Conservation (phyloP, 2,329 filamentous ascomycete genomes). For the Ascochyta pisi region DNA sequence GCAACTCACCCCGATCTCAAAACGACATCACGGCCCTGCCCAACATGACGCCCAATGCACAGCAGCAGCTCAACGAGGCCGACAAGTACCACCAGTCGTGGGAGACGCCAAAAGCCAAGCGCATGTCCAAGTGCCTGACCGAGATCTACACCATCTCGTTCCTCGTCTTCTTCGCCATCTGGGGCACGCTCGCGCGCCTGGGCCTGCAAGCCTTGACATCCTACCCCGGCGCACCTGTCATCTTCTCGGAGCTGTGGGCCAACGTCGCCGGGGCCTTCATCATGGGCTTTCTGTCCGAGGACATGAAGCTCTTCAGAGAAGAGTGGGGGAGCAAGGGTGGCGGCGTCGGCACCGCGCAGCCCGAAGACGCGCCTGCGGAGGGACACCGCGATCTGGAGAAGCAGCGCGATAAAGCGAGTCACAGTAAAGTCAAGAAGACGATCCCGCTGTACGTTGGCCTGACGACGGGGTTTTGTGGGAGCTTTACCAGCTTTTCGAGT, state of each 20-base stretch:
- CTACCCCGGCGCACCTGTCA: constrained; percentile 78
- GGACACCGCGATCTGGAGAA: constrained; percentile 48
- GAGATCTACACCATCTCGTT: constrained; percentile 74
- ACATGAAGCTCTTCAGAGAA: constrained; percentile 74
- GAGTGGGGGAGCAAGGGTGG: constrained; percentile 63
- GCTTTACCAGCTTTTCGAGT: constrained; percentile 87
- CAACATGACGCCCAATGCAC: constrained; percentile 20
- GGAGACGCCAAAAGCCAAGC: constrained; percentile 19
- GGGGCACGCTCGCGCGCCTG: constrained; percentile 83
- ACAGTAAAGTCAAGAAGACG: constrained; percentile 73
- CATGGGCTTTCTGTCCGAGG: constrained; percentile 86
- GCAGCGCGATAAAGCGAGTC: constrained; percentile 54
- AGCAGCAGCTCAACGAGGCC: constrained; percentile 14
- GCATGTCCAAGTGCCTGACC: constrained; percentile 43
- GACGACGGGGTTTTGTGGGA: constrained; percentile 86
- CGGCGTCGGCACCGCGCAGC: constrained; percentile 29
- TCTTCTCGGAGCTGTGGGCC: constrained; percentile 81
- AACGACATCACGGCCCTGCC: constrained; percentile 41
- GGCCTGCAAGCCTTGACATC: constrained; percentile 80
- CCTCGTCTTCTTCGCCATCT: constrained; percentile 81
- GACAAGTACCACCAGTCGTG: constrained; percentile 20
- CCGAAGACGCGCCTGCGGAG: constrained; percentile 1
- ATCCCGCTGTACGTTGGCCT: constrained; percentile 89
- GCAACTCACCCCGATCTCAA: constrained; percentile 23
- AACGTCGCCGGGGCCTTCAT: constrained; percentile 83